phyloP scores from a whole-genome alignment of 2,329 filamentous ascomycete genomes.

The Microdochium trichocladiopsis region DNA sequence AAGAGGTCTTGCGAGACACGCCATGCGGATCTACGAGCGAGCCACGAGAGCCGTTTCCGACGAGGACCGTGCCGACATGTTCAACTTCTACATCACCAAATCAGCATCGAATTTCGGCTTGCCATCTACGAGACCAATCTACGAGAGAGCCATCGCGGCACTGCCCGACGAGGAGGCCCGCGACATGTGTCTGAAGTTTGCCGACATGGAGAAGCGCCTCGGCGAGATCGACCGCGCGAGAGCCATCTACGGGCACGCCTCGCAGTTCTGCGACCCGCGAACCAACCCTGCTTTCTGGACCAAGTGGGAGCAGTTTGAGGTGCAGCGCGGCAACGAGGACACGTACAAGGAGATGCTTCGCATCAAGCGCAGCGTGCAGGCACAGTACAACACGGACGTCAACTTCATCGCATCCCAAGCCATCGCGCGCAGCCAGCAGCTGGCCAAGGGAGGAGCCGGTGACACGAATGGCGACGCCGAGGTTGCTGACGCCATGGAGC shows the following conservation, averaged over 20 bases:
- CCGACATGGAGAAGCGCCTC: constrained; percentile 87
- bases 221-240: constrained; percentile 92
- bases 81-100: constrained; percentile 99
- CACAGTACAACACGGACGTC: constrained; percentile 98
- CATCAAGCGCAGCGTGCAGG: constrained; percentile 94
- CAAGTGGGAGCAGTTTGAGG: constrained; percentile 96
- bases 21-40: constrained; percentile 98
- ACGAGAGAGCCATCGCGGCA: constrained; percentile 91
- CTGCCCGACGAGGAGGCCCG: constrained; percentile 88
- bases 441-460: neutral
- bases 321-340: constrained; percentile 96
- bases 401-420: constrained; percentile 97
- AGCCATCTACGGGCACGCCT: constrained; percentile 93
- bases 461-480: constrained; percentile 39
- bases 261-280: constrained; percentile 93
- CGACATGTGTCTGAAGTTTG: constrained; percentile 98
- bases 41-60: constrained; percentile 92
- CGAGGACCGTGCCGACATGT: constrained; percentile 94
- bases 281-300: constrained; percentile 88
- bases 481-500: constrained; percentile 77
- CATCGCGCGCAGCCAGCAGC: constrained; percentile 68
- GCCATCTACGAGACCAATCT: constrained; percentile 89
- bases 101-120: constrained; percentile 97
- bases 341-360: constrained; percentile 99
- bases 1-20: constrained; percentile 84